Percentiles rank a stretch among this genome's conserved stretches.
Evolutionary conservation across 768 basidiomycete genomes (phyloP).

Genomic region (Hemileccinum impolitum): DNA sequence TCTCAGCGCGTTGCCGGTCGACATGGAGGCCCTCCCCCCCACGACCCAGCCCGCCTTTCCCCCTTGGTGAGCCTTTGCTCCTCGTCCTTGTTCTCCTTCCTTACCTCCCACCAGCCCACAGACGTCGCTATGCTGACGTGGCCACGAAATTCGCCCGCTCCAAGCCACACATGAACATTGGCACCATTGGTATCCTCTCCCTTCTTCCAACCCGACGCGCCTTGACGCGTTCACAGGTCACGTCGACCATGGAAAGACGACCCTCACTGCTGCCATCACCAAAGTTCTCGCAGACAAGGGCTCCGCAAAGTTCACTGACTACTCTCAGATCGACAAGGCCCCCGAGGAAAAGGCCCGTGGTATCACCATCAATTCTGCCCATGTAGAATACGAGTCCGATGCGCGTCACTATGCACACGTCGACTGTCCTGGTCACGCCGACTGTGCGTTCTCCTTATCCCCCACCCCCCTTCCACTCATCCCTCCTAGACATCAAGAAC

Average conservation of each 20-base stretch:
- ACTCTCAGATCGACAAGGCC: slow-evolving; percentile 97
- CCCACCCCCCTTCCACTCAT: slow-evolving; percentile 4
- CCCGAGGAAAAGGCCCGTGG: slow-evolving; percentile 99
- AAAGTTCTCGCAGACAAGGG: slow-evolving; percentile 81
- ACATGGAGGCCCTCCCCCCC: slow-evolving; percentile 7
- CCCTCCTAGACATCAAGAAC: slow-evolving; percentile 81
- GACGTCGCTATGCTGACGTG: slow-evolving; percentile 73
- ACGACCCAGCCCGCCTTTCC: slow-evolving; percentile 2
- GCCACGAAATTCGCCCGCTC: slow-evolving; percentile 57
- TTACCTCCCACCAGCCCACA: background rate
- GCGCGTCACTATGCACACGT: slow-evolving; percentile 95
- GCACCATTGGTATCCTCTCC: slow-evolving; percentile 67
- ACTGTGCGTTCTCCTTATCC: slow-evolving; percentile 55
- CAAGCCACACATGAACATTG: slow-evolving; percentile 95
- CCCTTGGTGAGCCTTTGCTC: slow-evolving; percentile 7
- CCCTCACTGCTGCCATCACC: slow-evolving; percentile 93
- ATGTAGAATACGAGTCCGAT: slow-evolving; percentile 96
- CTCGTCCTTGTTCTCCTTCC: background rate
- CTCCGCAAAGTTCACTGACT: slow-evolving; percentile 86
- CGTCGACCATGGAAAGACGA: slow-evolving; percentile 98
- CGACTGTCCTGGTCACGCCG: slow-evolving; percentile 95
- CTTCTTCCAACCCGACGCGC: slow-evolving; percentile 11
- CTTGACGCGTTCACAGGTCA: slow-evolving; percentile 50
- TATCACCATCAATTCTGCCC: slow-evolving; percentile 98
- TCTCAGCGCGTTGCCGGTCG: slow-evolving; percentile 14